Base-by-base conservation (phyloP, 176 grass and related monocot species). In the Themeda triandra region DNA sequence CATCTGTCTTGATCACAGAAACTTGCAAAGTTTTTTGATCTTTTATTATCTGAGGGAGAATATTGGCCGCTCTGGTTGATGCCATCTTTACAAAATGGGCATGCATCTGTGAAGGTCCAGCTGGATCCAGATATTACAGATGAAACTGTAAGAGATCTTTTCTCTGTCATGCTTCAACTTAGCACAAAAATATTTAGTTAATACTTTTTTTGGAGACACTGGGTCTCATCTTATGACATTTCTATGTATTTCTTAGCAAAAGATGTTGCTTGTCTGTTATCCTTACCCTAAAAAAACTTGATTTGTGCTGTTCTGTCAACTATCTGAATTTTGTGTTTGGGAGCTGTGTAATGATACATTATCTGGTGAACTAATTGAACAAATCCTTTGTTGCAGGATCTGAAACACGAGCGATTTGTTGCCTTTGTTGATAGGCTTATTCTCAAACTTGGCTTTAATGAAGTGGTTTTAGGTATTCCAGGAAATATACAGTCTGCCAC, bases 21-120 rank as follows among this genome's bases (percentile, higher is more conserved):
- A 88, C 64, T 69, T 95, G 86, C 93, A 98, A 81, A 73, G 18
- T 10, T 89, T 95, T 89, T 87, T 68, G 87, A 93, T 71, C 85
- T 85, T n/a, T 78, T 98, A 67, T 79, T 98, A 71, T 86, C 82
- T 35, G 92, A 95, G 86, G 80, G 91, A 48, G 85, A 95, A 73
- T 71, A 82, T 80, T 98, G 96, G 96, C 93, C 96, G 0, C 83
- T 93, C 63, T 98, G 96, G 96, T 80, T 93, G 58, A 89, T 64
- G 62, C 91, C 87, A 77, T 68, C 71, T 87, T 56, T 83, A 29
- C 78, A 81, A 29, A 69, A 86, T 86, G 85, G 60, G n/a, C 84
- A 73, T 67, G 27, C 48, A 83, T 80, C 70, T 35, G 59, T 56
- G 51, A 73, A 71, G 37, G n/a, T 87, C 60, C 71, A 84, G 81